Conservation (phyloP, 805 yeast species). For the Candida sithepensis region DNA sequence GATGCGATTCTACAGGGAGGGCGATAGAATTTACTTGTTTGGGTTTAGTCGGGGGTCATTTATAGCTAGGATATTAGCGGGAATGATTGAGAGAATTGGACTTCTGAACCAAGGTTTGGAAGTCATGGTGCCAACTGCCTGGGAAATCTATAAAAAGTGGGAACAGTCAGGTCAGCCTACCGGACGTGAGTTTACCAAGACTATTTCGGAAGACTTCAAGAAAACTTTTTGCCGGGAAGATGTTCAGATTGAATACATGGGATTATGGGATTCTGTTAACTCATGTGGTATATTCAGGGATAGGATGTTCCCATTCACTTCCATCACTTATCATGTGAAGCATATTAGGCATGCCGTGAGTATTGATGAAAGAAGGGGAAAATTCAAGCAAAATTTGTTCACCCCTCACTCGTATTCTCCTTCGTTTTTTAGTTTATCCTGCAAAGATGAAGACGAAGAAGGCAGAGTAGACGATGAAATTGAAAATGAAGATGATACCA, state of each 20-base stretch:
- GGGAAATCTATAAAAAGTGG: constrained; percentile 62
- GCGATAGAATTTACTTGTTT: constrained; percentile 52
- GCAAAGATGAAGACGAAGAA: constrained; percentile 10
- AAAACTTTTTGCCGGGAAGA: constrained; percentile 44
- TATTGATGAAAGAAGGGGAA: constrained; percentile 62
- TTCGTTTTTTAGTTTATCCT: constrained; percentile 8
- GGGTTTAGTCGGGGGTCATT: constrained; percentile 67
- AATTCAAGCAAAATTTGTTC: constrained; percentile 56
- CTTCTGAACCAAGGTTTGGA: constrained; percentile 52
- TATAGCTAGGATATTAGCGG: constrained; percentile 59
- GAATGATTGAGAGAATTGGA: constrained; percentile 66
- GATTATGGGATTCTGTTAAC: constrained; percentile 67
- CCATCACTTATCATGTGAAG: constrained; percentile 45
- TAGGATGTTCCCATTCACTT: constrained; percentile 54
- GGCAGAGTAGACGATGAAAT: background rate
- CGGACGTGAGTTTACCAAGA: constrained; percentile 33
- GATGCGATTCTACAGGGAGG: constrained; percentile 43
- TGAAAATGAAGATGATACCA: background rate
- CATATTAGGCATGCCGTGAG: constrained; percentile 68
- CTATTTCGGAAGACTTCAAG: constrained; percentile 51
- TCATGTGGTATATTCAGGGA: constrained; percentile 62
- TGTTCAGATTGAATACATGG: constrained; percentile 53
- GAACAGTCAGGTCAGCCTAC: constrained; percentile 55
- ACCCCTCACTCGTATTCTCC: constrained; percentile 39
- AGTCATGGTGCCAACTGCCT: constrained; percentile 54